Base-by-base conservation (phyloP, 2,329 filamentous ascomycete species). In the Scytalidium lignicola region DNA sequence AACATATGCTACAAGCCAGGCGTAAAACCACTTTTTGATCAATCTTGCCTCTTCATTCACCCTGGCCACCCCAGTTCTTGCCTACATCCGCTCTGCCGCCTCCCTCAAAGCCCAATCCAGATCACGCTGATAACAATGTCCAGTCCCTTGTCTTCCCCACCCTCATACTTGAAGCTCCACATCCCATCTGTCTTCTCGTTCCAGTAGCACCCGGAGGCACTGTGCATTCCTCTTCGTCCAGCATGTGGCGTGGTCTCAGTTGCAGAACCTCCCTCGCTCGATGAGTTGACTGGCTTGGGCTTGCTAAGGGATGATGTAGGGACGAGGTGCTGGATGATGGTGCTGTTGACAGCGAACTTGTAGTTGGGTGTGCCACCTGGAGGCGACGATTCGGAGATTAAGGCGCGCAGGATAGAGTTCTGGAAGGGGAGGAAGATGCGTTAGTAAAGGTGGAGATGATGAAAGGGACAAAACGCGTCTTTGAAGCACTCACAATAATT, bases 271-370 rank as follows among this genome's bases (percentile, higher is more conserved):
- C 26, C 26, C 13, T 37, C 32, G 15, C 6, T 73, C 42, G 67
- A 62, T 53, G 71, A 69, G 54, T 67, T 37, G 66, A 61, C 76
- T 70, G 59, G 70, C 74, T 54, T 79, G 57, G 80, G 66, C 70
- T 81, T 82, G 71, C 81, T 85, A 45, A 83, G 72, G 49, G 80
- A 73, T 23, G 81, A 79, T 12, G 81, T 85, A 48, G 85, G 80
- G 18, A 86, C 81, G 28, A 92, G 76, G 74, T 97, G 92, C 75
- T 99, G 92, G 60, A 97, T 95, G 65, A 97, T 96, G 58, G 92
- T 97, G 75, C 89, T 95, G 78, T 96, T 97, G 73, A 95, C 90
- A 60, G 90, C 89, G 73, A 92, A 97, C 72, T 97, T 97, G 81
- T 85, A 96, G 15, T 74, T 70, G 4, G 88, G 85, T 21, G 80